Base-by-base conservation (phyloP, 306 rosid genomes). In the Albizia julibrissin region DNA sequence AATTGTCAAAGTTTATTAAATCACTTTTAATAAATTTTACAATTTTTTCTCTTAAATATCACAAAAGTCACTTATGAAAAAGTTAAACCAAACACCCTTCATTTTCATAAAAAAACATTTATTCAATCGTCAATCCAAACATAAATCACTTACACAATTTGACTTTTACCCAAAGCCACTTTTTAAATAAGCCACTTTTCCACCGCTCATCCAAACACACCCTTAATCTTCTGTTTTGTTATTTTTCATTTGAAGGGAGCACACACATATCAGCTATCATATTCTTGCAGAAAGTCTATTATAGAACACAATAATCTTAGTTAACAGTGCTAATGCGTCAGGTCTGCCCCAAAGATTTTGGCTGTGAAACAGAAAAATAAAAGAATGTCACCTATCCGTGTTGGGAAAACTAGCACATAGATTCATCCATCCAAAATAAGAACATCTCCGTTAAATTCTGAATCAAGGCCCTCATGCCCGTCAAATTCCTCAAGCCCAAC, bases 401-500 rank as follows among this genome's bases (percentile, higher is more conserved):
- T 68, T 19, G 9, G 13, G 12, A 18, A 18, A 68, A 34, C 46
- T 68, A 19, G 72, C 24, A 76, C 37, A 44, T 50, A 80, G 78
- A 68, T 39, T 68, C 47, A 87, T 42, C 65, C 69, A 19, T 79
- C 80, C 19, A 88, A 80, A 24, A 79, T 40, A 82, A 82, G 86
- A 46, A 15, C 62, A 58, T 75, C 75, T 74, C 78, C 65, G 69
- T 79, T 52, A 74, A 82, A 81, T 46, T 79, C 92, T 2, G 72
- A 81, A 80, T 86, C 90, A 84, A 91, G 62, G 42, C 90, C 90
- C 65, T 87, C 91, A 33, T 81, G 88, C 49, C 91, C 92, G 67
- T 89, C 91, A 79, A 89, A 91, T 75, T 87, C 92, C 80, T 71
- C 80, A 11, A 91, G 88, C 47, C 91, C 94, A 79, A 89, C 76